Base-by-base conservation (phyloP, 306 rosid species). In the Rosa chinensis region DNA sequence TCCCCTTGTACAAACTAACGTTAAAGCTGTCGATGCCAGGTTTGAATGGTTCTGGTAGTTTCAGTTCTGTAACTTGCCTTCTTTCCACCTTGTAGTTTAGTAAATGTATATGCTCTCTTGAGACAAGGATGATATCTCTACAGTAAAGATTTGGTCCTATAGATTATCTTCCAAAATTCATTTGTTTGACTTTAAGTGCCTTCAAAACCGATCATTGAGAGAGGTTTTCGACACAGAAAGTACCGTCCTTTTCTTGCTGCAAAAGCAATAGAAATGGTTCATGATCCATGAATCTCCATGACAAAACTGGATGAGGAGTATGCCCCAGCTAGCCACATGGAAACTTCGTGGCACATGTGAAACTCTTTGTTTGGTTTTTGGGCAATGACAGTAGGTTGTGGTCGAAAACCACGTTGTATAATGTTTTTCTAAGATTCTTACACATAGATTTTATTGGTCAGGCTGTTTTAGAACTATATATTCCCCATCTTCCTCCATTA, bases 31-130 rank as follows among this genome's bases (percentile, higher is more conserved):
- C 44, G 74, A 89, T 5, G 76, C 92, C 9, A 67, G 72, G 78
- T 67, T 82, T 35, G 86, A 90, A 82, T 84, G 89, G 92, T 72
- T 84, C 78, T 88, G 94, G 92, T 90, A 85, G 80, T 25, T 80
- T 70, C 12, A 42, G n/a, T 17, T 32, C 28, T 21, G 52, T 49
- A 47, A 16, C 12, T 28, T 12, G 40, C 39, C 28, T 28, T 48
- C 23, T 47, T 25, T 45, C 50, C 23, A 32, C 5, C 25, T 69
- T 21, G 42, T 64, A 40, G 16, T 11, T 23, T 43, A 59, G 47
- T 37, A 12, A 28, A 21, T 72, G 39, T 52, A 58, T 55, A 45
- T 69, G 62, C 62, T 21, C 28, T 64, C 28, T 9, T 37, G 10
- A 14, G 40, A 68, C 50, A 21, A 40, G 56, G 64, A 62, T 3